Evolutionary conservation across 2,329 filamentous ascomycete species (phyloP), one percentile per base, ranked within the genome.

Genomic region (Curvularia spicifera): DNA sequence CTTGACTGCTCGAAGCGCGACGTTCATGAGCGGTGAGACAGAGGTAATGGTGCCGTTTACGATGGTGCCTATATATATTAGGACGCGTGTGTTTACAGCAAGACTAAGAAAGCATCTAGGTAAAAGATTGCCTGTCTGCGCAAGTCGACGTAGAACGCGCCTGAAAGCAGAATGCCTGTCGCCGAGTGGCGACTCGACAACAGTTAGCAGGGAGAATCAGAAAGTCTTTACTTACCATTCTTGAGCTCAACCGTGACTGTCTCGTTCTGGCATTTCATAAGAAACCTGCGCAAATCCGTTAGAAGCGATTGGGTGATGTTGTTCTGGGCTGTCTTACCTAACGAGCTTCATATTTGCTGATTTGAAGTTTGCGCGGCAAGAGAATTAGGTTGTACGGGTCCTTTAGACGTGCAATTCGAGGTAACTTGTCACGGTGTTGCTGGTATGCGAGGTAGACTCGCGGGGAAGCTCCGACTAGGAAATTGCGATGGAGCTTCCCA

Each of bases 221-320:
- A 46, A 3, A 37, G 4, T 9, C 0, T n/a, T 9, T 20, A 70
- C 78, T 45, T 83, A 95, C 93, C 95, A 86, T 98, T 98, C 81
- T 99, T 99, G 69, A 99, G 85, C 81, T 99, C 95, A 79, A 99
- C 91, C 44, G 94, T 98, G 73, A 98, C 95, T 73, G 95, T 97
- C 83, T 99, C 95, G 80, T 97, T 98, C 80, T 91, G 89, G 80
- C 94, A 98, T 85, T 99, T 99, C 94, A 98, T 98, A 71, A 99
- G 84, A 80, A 99, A 99, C 78, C 95, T 98, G 61, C 51, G 46
- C 48, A 48, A 56, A 59, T 42, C 47, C 47, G 56, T 73, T 67
- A 75, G 69, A 59, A 62, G 50, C 33, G 31, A 35, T 42, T 48
- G 20, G 47, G 26, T 35, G 3, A 13, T 42, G 33, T 26, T 12